phyloP scores from a whole-genome alignment of 2,329 filamentous ascomycete genomes.

The Ophiostoma novo-ulmi region DNA sequence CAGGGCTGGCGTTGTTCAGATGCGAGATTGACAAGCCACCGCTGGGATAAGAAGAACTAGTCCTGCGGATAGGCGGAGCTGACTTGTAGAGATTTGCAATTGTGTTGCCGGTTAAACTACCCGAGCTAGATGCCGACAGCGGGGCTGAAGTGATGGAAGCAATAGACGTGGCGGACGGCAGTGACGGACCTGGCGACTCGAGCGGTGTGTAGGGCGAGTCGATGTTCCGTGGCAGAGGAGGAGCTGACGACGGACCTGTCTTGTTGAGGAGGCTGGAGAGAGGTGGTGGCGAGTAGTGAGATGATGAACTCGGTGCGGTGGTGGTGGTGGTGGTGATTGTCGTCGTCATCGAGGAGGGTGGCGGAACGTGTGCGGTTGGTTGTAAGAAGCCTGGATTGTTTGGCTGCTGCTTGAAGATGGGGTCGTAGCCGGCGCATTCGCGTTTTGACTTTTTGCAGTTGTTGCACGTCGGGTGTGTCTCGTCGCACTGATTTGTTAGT shows the following conservation, averaged over 20 bases:
- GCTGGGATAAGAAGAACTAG: neutral
- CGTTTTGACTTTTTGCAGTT: slow-evolving; percentile 87
- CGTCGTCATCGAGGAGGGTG: neutral
- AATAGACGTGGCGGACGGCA: neutral
- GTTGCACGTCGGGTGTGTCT: slow-evolving; percentile 85
- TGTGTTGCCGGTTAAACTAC: neutral
- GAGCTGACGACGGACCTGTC: neutral
- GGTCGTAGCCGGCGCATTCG: slow-evolving; percentile 80
- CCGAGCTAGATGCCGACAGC: neutral
- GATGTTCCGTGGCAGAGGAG: neutral
- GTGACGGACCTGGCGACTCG: neutral
- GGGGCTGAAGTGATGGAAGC: neutral
- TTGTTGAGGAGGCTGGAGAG: slow-evolving; percentile 5
- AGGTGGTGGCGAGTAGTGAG: slow-evolving; percentile 7
- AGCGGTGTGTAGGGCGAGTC: slow-evolving; percentile 1
- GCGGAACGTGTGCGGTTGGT: slow-evolving; percentile 3
- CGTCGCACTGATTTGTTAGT: slow-evolving; percentile 72
- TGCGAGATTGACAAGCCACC: slow-evolving; percentile 1
- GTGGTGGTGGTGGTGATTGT: slow-evolving; percentile 7
- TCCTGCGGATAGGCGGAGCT: neutral
- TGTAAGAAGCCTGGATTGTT: slow-evolving; percentile 19
- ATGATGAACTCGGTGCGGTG: neutral
- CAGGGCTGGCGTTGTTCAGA: slow-evolving; percentile 6
- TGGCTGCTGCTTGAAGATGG: slow-evolving; percentile 73
- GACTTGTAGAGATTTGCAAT: neutral